Percentiles rank a stretch among this genome's conserved stretches.
These are phyloP conservation scores for Tetraselmis striata DNA, from an alignment of 139 green algal genomes.

Conservation along the genomic window DNA sequence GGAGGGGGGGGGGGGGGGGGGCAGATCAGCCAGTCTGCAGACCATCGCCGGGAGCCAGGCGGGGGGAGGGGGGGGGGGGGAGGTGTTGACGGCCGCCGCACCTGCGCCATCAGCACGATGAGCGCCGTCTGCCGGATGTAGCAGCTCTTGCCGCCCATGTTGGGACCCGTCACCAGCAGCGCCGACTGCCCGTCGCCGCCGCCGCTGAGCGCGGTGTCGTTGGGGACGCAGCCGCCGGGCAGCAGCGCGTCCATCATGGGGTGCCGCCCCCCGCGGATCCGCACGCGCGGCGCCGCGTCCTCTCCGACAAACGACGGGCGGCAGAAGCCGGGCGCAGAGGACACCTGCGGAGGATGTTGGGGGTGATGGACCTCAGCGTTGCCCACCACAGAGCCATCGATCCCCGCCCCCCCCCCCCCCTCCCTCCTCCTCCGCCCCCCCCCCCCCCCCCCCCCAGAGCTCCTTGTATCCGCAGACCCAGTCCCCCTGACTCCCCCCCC, in stretches of 20 bases:
- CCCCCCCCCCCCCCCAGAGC: no score
- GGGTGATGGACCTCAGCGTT: no score
- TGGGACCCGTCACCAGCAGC: constrained; percentile 72
- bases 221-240: constrained; percentile 49
- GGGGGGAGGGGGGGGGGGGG: background rate
- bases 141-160: constrained; percentile 88
- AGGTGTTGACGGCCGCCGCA: constrained; percentile 9
- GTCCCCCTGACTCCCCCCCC: no score
- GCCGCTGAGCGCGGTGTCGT: constrained; percentile 31
- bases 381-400: no score
- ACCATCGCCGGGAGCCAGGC: no score
- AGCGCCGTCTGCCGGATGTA: constrained; percentile 64
- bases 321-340: constrained; percentile 13
- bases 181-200: background rate
- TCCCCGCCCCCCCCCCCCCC: no score
- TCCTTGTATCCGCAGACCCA: no score
- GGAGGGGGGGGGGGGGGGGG: background rate
- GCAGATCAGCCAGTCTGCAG: background rate
- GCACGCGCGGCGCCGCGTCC: constrained; percentile 28
- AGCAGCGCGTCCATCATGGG: constrained; percentile 71
- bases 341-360: no score
- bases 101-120: constrained; percentile 82
- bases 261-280: constrained; percentile 52
- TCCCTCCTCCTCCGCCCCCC: no score
- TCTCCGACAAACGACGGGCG: constrained; percentile 28